phyloP scores from a whole-genome alignment of 805 yeast genomes.

The Starmera caribaea region DNA sequence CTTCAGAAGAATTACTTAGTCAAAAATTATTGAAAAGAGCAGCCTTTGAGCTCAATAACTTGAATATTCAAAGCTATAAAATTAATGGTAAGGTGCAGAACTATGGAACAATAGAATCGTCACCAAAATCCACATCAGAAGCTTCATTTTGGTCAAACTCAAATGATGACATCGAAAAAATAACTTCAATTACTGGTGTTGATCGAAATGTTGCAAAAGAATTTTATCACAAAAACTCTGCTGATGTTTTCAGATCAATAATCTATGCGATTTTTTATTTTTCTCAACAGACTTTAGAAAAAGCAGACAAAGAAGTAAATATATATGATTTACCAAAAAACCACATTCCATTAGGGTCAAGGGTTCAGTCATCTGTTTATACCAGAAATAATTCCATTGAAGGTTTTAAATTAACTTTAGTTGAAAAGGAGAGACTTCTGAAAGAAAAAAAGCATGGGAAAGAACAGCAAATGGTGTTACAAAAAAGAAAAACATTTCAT shows the following conservation, averaged over 20 bases:
- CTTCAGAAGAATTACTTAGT: conserved; percentile 22
- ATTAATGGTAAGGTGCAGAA: neutral
- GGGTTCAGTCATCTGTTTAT: conserved; percentile 23
- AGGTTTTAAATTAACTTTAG: conserved; percentile 2
- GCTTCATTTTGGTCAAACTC: conserved; percentile 5
- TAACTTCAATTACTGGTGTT: conserved; percentile 15
- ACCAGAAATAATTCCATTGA: conserved; percentile 7
- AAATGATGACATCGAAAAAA: conserved; percentile 10
- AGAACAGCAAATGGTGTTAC: conserved; percentile 1
- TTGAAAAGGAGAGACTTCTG: conserved; percentile 1
- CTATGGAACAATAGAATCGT: neutral
- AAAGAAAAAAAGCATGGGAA: neutral
- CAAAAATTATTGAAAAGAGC: conserved; percentile 9
- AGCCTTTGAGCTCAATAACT: conserved; percentile 1
- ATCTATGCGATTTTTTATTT: conserved; percentile 23
- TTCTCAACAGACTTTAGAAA: conserved; percentile 3
- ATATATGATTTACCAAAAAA: conserved; percentile 1
- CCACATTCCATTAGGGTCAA: conserved; percentile 17
- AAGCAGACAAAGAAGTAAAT: neutral
- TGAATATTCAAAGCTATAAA: neutral
- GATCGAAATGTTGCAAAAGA: conserved; percentile 10
- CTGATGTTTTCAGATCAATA: conserved; percentile 23
- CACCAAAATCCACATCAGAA: neutral
- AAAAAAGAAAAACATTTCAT: conserved; percentile 4
- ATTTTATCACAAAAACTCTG: conserved; percentile 20